Evolutionary conservation across 2,329 filamentous ascomycete species (phyloP).

Genomic region (Exophiala lecanii-corni): DNA sequence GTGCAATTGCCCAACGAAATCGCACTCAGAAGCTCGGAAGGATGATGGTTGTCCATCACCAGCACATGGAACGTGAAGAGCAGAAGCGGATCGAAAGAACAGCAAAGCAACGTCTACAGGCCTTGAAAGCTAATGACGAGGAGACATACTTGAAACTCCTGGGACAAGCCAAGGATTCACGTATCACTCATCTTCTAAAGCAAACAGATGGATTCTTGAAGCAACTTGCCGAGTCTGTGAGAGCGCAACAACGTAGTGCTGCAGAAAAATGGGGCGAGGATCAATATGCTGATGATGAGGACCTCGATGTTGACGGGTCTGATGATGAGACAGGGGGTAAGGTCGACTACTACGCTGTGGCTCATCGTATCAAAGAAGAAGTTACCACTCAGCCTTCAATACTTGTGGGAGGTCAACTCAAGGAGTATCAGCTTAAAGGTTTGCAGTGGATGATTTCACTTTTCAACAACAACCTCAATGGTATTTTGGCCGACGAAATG

Average conservation of each 20-base stretch:
- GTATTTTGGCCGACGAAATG: conserved; percentile 98
- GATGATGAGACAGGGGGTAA: conserved; percentile 67
- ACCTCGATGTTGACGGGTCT: conserved; percentile 62
- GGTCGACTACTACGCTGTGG: conserved; percentile 98
- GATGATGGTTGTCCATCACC: conserved; percentile 83
- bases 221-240: conserved; percentile 90
- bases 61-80: conserved; percentile 97
- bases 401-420: conserved; percentile 84
- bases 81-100: conserved; percentile 97
- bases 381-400: conserved; percentile 77
- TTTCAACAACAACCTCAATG: conserved; percentile 99
- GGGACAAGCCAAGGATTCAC: conserved; percentile 97
- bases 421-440: conserved; percentile 98
- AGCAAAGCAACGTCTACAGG: conserved; percentile 98
- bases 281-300: conserved; percentile 46
- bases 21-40: conserved; percentile 83
- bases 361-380: conserved; percentile 91
- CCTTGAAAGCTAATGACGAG: conserved; percentile 97
- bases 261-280: conserved; percentile 73
- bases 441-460: conserved; percentile 99
- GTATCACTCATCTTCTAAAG: conserved; percentile 93
- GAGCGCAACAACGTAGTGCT: conserved; percentile 82
- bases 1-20: conserved; percentile 61
- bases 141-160: conserved; percentile 97
- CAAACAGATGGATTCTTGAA: conserved; percentile 97